A percentile compares a stretch with the other conserved stretches of the same genome.
phyloP scores from a whole-genome alignment of 805 yeast genomes.

The Saccharomyces kudriavzevii region DNA sequence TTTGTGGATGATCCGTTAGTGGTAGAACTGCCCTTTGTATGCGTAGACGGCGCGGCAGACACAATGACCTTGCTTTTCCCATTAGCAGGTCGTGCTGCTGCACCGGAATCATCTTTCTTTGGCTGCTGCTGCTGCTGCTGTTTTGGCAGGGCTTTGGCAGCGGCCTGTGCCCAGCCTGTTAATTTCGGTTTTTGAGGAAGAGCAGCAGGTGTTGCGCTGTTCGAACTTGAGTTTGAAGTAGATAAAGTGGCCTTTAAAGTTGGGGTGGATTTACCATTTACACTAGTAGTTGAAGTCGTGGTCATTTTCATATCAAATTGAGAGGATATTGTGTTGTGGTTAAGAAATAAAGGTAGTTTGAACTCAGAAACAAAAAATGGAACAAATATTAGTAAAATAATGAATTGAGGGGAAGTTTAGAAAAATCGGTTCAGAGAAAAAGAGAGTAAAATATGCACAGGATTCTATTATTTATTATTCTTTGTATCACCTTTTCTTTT shows the following conservation, averaged over 20 bases:
- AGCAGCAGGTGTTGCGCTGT: constrained; percentile 1
- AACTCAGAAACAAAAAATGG: not conserved
- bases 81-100: not conserved
- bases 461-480: not conserved
- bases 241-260: not conserved
- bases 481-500: not conserved
- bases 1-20: not conserved
- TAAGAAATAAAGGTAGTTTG: not conserved
- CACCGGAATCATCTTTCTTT: not conserved
- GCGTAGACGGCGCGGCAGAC: not conserved
- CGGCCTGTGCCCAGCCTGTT: constrained; percentile 31
- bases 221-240: not conserved
- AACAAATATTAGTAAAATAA: not conserved
- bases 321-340: not conserved
- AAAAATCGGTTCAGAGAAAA: not conserved
- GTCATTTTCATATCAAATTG: not conserved
- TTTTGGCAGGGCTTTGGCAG: constrained; percentile 22
- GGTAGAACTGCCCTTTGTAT: not conserved
- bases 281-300: not conserved
- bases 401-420: not conserved
- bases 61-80: not conserved
- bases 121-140: constrained; percentile 4
- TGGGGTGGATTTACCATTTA: not conserved
- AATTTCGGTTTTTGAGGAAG: constrained; percentile 16
- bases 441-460: not conserved